Conservation (phyloP, 768 basidiomycete species). For the Termitomyces titanicus region DNA sequence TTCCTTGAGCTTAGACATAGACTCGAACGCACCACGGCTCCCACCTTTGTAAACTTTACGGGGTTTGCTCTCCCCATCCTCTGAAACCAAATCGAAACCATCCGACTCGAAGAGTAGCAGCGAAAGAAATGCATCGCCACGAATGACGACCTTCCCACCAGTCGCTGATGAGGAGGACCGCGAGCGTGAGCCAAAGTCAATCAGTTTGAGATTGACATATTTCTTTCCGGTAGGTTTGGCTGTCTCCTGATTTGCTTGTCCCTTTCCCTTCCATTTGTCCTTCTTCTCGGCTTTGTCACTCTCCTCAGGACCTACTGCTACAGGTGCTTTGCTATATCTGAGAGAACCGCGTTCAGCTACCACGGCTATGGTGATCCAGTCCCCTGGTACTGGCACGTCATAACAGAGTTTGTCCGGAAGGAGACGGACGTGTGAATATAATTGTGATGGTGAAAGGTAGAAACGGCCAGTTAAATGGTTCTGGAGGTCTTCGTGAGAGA, state of each 20-base stretch:
- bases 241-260: conserved; percentile 28
- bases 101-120: conserved; percentile 90
- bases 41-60: conserved; percentile 82
- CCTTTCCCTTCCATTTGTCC: conserved; percentile 32
- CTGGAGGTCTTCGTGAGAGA: conserved; percentile 76
- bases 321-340: conserved; percentile 67
- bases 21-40: conserved; percentile 89
- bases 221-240: conserved; percentile 59
- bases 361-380: conserved; percentile 96
- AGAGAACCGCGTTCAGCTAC: conserved; percentile 87
- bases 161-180: conserved; percentile 48
- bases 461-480: conserved; percentile 81
- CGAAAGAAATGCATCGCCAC: conserved; percentile 83
- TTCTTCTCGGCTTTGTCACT: conserved; percentile 30
- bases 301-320: conserved; percentile 47
- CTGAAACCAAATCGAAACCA: conserved; percentile 50
- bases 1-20: conserved; percentile 78
- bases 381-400: conserved; percentile 87
- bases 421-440: conserved; percentile 84
- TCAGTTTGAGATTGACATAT: conserved; percentile 82
- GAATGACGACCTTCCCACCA: conserved; percentile 52
- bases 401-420: conserved; percentile 79
- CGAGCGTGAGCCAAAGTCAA: conserved; percentile 74
- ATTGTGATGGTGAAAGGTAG: conserved; percentile 81
- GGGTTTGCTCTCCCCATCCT: conserved; percentile 46